A percentile compares a stretch with the other conserved stretches of the same genome.
Evolutionary conservation across 2,329 filamentous ascomycete species (phyloP).

Genomic region (Pseudopyricularia cyperi): DNA sequence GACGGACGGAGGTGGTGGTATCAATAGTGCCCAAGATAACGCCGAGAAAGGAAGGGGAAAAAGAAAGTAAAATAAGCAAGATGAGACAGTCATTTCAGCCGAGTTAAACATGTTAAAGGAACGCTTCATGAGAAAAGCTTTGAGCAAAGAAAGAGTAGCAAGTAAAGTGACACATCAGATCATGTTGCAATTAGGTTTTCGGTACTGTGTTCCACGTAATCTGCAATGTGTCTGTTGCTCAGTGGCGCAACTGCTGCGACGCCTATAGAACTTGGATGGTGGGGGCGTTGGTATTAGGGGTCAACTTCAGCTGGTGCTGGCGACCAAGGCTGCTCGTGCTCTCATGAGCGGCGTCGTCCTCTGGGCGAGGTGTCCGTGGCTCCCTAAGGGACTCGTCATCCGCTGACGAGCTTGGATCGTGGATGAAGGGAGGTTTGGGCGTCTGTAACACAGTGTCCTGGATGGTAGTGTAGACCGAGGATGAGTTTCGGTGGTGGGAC

Average conservation of each 20-base stretch:
- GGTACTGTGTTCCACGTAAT: neutral
- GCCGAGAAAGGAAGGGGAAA: neutral
- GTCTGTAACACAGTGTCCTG: constrained; percentile 2
- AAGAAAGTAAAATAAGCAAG: neutral
- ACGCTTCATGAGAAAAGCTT: neutral
- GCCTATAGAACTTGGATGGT: constrained; percentile 3
- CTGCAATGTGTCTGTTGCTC: neutral
- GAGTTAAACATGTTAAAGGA: neutral
- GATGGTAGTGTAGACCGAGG: constrained; percentile 1
- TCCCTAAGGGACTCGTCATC: constrained; percentile 8
- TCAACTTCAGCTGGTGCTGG: constrained; percentile 1
- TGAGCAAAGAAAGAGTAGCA: neutral
- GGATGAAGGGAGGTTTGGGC: neutral
- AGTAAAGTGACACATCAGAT: neutral
- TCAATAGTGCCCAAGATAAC: neutral
- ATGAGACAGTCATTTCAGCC: neutral
- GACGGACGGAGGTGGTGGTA: neutral
- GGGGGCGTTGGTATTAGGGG: constrained; percentile 2
- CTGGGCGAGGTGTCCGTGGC: constrained; percentile 8
- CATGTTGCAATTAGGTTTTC: neutral
- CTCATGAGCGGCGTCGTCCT: constrained; percentile 3
- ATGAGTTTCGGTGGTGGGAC: constrained; percentile 2
- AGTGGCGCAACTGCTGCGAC: neutral
- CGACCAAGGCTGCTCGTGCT: neutral
- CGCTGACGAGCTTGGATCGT: constrained; percentile 4